Evolutionary conservation across 2,329 filamentous ascomycete species (phyloP).

Genomic region (Venturia asperata): DNA sequence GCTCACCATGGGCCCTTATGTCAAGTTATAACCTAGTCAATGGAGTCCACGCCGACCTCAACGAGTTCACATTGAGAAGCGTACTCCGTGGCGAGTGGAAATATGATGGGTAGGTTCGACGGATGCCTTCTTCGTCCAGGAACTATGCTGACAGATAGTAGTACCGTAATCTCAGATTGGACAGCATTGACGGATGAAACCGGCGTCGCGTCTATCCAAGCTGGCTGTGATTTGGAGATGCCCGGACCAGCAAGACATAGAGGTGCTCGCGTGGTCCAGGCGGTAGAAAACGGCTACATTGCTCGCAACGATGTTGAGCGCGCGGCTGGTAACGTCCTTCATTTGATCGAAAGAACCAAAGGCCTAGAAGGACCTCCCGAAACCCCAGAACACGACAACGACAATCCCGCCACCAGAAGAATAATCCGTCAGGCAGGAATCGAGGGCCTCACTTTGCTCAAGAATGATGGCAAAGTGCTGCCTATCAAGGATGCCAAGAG

Average conservation of each 20-base stretch:
- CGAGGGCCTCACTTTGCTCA: slow-evolving; percentile 57
- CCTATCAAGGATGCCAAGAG: slow-evolving; percentile 52
- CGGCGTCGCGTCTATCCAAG: slow-evolving; percentile 31
- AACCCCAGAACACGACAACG: slow-evolving; percentile 49
- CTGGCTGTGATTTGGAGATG: slow-evolving; percentile 37
- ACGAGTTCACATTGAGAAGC: slow-evolving; percentile 37
- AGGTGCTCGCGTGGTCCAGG: slow-evolving; percentile 31
- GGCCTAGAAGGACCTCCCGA: slow-evolving; percentile 53
- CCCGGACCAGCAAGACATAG: slow-evolving; percentile 36
- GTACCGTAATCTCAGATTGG: slow-evolving; percentile 39
- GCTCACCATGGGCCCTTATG: slow-evolving; percentile 62
- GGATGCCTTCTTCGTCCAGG: neutral
- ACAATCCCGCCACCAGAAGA: slow-evolving; percentile 47
- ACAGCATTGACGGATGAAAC: slow-evolving; percentile 34
- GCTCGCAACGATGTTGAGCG: slow-evolving; percentile 43
- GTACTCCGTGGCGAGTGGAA: slow-evolving; percentile 36
- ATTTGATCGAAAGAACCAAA: slow-evolving; percentile 55
- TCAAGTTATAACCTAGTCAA: slow-evolving; percentile 62
- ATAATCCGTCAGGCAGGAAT: slow-evolving; percentile 56
- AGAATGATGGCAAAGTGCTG: slow-evolving; percentile 54
- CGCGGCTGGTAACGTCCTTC: slow-evolving; percentile 51
- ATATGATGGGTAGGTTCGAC: slow-evolving; percentile 29
- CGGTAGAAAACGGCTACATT: slow-evolving; percentile 31
- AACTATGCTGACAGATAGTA: slow-evolving; percentile 12
- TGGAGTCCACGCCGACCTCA: slow-evolving; percentile 42